Evolutionary conservation across 306 rosid genomes (phyloP).

Genomic region (Cucumis melo): DNA sequence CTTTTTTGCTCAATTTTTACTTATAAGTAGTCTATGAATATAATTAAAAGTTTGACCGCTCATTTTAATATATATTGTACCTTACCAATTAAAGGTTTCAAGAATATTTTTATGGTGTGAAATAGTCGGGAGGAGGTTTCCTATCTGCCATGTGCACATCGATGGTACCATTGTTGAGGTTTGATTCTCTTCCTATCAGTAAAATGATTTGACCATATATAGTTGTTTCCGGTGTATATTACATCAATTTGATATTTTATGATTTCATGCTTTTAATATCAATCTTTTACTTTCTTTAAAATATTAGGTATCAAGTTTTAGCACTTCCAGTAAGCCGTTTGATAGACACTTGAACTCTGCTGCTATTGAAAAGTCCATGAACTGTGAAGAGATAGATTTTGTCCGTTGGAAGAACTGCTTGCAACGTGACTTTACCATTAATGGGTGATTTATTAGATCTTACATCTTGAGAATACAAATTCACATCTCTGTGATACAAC

Average conservation of each 20-base stretch:
- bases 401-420: slow-evolving; percentile 77
- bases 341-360: slow-evolving; percentile 13
- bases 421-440: slow-evolving; percentile 80
- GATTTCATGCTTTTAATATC: background rate
- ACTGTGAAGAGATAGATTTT: slow-evolving; percentile 52
- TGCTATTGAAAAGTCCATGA: slow-evolving; percentile 19
- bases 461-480: slow-evolving; percentile 11
- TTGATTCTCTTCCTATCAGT: slow-evolving; percentile 8
- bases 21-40: background rate
- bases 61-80: background rate
- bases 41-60: background rate
- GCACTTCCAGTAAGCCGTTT: slow-evolving; percentile 23
- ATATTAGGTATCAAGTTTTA: slow-evolving; percentile 81
- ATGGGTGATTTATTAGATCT: slow-evolving; percentile 47
- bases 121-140: slow-evolving; percentile 75
- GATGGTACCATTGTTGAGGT: slow-evolving; percentile 67
- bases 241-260: background rate
- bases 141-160: slow-evolving; percentile 81
- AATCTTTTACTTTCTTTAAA: background rate
- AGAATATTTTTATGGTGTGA: slow-evolving; percentile 76
- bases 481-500: background rate
- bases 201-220: background rate
- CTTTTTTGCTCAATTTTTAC: background rate
- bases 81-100: slow-evolving; percentile 35
- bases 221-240: background rate